phyloP scores from a whole-genome alignment of 805 yeast genomes.

The Candida ficus region DNA sequence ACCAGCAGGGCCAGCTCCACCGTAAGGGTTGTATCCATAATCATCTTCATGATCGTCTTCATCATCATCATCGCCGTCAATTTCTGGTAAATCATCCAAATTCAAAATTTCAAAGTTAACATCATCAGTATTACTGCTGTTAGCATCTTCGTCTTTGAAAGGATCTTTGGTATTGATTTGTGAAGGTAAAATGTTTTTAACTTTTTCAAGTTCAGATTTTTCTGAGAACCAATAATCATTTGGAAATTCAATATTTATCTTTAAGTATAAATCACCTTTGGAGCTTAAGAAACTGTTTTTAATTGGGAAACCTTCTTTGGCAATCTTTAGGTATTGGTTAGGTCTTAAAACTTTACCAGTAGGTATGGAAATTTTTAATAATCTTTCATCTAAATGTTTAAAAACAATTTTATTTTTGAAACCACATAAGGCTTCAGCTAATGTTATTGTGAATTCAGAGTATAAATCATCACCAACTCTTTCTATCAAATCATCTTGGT shows the following conservation, averaged over 20 bases:
- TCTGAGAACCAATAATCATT: slow-evolving; percentile 81
- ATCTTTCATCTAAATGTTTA: slow-evolving; percentile 77
- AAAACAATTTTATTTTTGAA: slow-evolving; percentile 56
- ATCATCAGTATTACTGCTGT: slow-evolving; percentile 27
- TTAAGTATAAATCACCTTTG: slow-evolving; percentile 68
- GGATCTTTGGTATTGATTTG: slow-evolving; percentile 7
- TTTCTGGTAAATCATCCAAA: slow-evolving; percentile 22
- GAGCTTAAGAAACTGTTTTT: slow-evolving; percentile 23
- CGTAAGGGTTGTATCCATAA: slow-evolving; percentile 6
- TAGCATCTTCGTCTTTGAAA: slow-evolving; percentile 16
- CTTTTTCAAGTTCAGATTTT: slow-evolving; percentile 51
- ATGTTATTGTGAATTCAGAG: slow-evolving; percentile 52
- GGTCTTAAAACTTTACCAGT: slow-evolving; percentile 81
- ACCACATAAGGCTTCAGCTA: slow-evolving; percentile 84
- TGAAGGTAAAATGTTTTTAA: slow-evolving; percentile 52
- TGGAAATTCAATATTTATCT: slow-evolving; percentile 75
- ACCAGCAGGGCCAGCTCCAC: slow-evolving; percentile 11
- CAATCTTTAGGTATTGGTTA: slow-evolving; percentile 57
- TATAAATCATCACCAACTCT: slow-evolving; percentile 63
- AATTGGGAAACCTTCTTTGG: slow-evolving; percentile 82
- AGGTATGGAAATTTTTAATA: slow-evolving; percentile 58
- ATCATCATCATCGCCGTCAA: slow-evolving; percentile 19
- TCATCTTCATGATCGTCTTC: slow-evolving; percentile 16
- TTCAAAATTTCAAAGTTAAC: slow-evolving; percentile 22
- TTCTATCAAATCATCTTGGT: slow-evolving; percentile 33